Percentiles rank a stretch among this genome's conserved stretches.
Evolutionary conservation across 768 basidiomycete genomes (phyloP).

Genomic region (Mycena belliarum): DNA sequence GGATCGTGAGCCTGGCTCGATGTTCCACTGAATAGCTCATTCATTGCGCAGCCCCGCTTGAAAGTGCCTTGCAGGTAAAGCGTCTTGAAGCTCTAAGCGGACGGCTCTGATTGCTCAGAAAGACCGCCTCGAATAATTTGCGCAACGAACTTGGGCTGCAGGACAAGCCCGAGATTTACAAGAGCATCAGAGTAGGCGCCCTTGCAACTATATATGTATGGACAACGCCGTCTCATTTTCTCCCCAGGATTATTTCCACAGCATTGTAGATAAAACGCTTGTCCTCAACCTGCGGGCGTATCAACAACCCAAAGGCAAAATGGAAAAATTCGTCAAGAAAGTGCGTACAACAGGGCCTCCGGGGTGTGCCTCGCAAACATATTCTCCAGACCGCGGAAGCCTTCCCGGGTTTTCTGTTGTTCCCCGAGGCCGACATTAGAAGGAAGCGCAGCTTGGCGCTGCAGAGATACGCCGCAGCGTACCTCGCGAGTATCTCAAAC

Average conservation of each 20-base stretch:
- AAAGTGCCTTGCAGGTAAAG: no score
- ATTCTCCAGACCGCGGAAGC: neutral
- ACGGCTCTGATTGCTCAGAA: no score
- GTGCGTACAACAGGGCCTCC: neutral
- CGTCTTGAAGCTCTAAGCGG: no score
- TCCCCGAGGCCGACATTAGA: neutral
- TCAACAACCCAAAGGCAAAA: neutral
- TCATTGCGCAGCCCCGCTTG: neutral
- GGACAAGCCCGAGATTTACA: neutral
- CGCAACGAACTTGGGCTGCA: neutral
- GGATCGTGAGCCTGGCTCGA: neutral
- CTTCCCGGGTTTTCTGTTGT: slow-evolving; percentile 4
- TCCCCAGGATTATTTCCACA: neutral
- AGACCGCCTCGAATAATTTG: no score
- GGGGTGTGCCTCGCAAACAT: neutral
- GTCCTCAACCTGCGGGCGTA: neutral
- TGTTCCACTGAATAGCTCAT: no score
- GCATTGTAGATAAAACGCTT: neutral
- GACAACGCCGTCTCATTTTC: neutral
- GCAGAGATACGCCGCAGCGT: neutral
- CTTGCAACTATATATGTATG: no score
- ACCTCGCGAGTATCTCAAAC: neutral
- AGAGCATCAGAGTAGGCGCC: neutral
- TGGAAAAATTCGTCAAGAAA: neutral
- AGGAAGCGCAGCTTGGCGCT: neutral